phyloP scores from a whole-genome alignment of 2,329 filamentous ascomycete genomes.

The Aureobasidium subglaciale region DNA sequence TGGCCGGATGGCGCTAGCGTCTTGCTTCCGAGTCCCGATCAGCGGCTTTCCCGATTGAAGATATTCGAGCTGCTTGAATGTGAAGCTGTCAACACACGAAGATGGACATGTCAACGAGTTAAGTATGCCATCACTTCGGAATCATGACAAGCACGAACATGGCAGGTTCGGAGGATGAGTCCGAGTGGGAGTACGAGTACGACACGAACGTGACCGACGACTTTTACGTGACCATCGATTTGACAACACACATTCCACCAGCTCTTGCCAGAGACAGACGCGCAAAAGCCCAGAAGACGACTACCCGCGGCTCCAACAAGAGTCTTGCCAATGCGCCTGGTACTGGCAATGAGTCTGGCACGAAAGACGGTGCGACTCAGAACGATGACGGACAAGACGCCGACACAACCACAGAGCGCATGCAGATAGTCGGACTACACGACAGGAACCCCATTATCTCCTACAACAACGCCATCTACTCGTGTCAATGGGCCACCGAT shows the following conservation, averaged over 20 bases:
- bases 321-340: conserved; percentile 3
- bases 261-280: conserved; percentile 18
- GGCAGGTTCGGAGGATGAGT: conserved; percentile 12
- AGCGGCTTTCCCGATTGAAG: background rate
- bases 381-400: background rate
- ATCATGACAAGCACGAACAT: conserved; percentile 8
- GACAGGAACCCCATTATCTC: conserved; percentile 68
- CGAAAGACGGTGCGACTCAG: background rate
- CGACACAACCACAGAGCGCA: conserved; percentile 20
- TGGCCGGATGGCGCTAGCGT: background rate
- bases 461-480: conserved; percentile 71
- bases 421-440: conserved; percentile 82
- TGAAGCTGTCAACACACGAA: background rate
- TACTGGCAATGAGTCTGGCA: background rate
- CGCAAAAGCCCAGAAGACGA: conserved; percentile 8
- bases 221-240: conserved; percentile 54
- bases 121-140: conserved; percentile 1
- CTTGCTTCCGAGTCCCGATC: conserved; percentile 5
- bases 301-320: conserved; percentile 5
- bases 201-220: conserved; percentile 50
- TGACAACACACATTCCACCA: conserved; percentile 37
- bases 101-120: background rate
- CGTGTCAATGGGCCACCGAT: conserved; percentile 72
- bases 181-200: conserved; percentile 23
- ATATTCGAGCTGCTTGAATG: background rate